Evolutionary conservation across 108 stramenopile species (phyloP).

Genomic region (Pinguiococcus pyrenoidosus): DNA sequence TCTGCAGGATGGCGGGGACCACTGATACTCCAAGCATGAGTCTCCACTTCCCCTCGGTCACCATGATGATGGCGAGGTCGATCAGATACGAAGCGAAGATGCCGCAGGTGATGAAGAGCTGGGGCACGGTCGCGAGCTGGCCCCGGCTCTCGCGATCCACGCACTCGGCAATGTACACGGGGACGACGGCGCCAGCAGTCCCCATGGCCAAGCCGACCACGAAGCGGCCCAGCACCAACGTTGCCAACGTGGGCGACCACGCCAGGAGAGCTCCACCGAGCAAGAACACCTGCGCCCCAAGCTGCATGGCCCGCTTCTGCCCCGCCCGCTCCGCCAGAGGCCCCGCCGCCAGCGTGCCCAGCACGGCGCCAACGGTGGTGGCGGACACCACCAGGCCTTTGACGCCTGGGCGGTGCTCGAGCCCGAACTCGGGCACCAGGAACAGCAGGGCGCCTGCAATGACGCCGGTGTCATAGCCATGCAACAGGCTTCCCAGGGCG

Average conservation of each 20-base stretch:
- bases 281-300: too few species aligned
- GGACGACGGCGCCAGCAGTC: neutral
- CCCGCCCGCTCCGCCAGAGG: too few species aligned
- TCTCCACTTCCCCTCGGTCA: neutral
- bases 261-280: neutral
- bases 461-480: slow-evolving; percentile 2
- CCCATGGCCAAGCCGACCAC: neutral
- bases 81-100: neutral
- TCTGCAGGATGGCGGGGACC: neutral
- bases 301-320: too few species aligned
- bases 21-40: neutral
- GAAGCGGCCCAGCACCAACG: neutral
- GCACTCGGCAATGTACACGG: neutral
- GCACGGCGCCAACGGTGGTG: neutral
- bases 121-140: neutral
- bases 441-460: neutral
- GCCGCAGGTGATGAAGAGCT: neutral
- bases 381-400: neutral
- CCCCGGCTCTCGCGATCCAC: neutral
- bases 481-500: too few species aligned
- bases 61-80: neutral
- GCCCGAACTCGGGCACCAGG: neutral
- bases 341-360: neutral
- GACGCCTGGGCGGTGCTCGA: neutral
- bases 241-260: neutral